Conservation (phyloP, 345 rosid genomes). For the Populus pruinosa region DNA sequence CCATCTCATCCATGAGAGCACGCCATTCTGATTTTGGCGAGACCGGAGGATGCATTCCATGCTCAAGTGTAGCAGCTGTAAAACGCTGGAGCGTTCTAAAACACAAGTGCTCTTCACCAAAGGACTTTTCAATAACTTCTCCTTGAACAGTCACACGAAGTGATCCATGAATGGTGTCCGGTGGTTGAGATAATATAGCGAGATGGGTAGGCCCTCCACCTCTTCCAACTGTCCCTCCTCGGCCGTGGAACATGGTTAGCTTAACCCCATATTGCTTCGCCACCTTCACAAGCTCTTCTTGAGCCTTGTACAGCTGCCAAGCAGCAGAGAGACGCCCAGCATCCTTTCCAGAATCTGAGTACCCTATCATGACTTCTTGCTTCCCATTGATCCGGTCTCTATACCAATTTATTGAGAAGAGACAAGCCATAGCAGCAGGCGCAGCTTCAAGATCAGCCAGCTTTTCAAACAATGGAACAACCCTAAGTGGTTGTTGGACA, state of each 20-base stretch:
- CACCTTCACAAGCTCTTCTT: constrained; percentile 88
- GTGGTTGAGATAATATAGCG: constrained; percentile 97
- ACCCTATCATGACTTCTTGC: constrained; percentile 98
- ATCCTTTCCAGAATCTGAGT: constrained; percentile 96
- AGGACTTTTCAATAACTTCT: constrained; percentile 93
- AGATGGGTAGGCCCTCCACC: constrained; percentile 99
- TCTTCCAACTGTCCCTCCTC: constrained; percentile 96
- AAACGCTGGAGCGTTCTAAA: constrained; percentile 96
- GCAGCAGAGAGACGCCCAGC: constrained; percentile 97
- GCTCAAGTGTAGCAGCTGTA: constrained; percentile 98
- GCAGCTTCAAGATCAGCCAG: constrained; percentile 95
- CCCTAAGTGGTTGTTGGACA: constrained; percentile 76
- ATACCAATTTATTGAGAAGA: constrained; percentile 93
- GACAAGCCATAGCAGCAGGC: constrained; percentile 87
- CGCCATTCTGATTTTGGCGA: constrained; percentile 98
- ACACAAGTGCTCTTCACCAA: constrained; percentile 93
- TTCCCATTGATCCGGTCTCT: constrained; percentile 80
- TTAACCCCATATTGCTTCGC: constrained; percentile 80
- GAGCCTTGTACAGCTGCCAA: constrained; percentile 96
- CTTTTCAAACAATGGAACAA: constrained; percentile 95
- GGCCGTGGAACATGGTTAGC: constrained; percentile 97
- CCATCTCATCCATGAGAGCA: constrained; percentile 84
- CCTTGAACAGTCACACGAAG: constrained; percentile 92
- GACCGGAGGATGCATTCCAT: constrained; percentile 93
- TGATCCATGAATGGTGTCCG: constrained; percentile 92